Conservation (phyloP, 129 eudicot species). For the Flaveria trinervia region DNA sequence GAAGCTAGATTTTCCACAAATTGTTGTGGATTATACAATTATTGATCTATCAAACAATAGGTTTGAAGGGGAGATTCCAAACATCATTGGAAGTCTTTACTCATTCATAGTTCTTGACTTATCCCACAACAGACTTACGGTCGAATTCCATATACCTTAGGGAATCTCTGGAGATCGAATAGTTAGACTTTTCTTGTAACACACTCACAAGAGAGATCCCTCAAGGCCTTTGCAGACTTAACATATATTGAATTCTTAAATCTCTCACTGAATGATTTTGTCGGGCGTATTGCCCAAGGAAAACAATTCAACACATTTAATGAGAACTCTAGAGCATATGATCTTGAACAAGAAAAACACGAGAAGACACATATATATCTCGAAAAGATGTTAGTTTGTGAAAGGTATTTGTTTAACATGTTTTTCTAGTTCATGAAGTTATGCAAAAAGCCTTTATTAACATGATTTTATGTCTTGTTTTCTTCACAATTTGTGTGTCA, state of each 20-base stretch:
- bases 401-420: background rate
- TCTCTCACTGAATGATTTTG: slow-evolving; percentile 38
- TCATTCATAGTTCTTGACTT: slow-evolving; percentile 28
- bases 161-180: slow-evolving; percentile 39
- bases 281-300: slow-evolving; percentile 29
- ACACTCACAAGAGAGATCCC: slow-evolving; percentile 39
- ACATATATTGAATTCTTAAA: slow-evolving; percentile 32
- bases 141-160: slow-evolving; percentile 36
- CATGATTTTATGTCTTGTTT: too few relatives aligned
- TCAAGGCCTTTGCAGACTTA: slow-evolving; percentile 21
- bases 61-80: slow-evolving; percentile 30
- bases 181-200: slow-evolving; percentile 44
- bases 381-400: background rate
- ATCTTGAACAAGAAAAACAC: background rate
- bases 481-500: too few relatives aligned
- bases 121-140: slow-evolving; percentile 39
- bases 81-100: slow-evolving; percentile 24
- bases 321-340: slow-evolving; percentile 11
- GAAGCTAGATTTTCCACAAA: background rate
- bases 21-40: slow-evolving; percentile 6
- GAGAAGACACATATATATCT: background rate
- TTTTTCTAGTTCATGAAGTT: background rate
- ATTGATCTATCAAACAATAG: slow-evolving; percentile 19
- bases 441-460: background rate
- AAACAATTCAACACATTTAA: slow-evolving; percentile 29